Base-by-base conservation (phyloP, 768 basidiomycete species). In the Boletus rubroflammeus region DNA sequence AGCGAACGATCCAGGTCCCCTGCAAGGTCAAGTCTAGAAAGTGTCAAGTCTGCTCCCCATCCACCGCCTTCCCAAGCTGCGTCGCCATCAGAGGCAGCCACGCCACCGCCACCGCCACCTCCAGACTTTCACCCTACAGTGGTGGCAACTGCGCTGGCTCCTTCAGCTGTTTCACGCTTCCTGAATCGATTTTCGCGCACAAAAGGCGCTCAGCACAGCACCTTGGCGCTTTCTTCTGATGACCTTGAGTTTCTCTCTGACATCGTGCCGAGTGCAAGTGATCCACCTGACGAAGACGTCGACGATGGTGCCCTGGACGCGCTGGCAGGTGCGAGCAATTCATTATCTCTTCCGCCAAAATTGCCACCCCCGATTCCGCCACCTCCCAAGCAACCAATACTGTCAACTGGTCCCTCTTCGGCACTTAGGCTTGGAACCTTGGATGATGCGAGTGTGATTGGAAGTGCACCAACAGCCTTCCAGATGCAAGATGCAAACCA, bases 201-300 rank as follows among this genome's bases (percentile, higher is more conserved):
- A 26, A 76, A 72, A 44, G 57, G 65, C 26, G 53, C 73, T 45
- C 70, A 73, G 31, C 75, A 75, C 44, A 78, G 77, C 47, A 83
- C 87, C 29, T 67, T 94, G 32, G 80, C 90, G 13, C 76, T 95
- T 17, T 90, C 90, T 15, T 75, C 81, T 1, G 84, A 90, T 54
- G 93, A 96, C 66, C 76, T 96, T 28, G 86, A 91, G 59, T 94
- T 88, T 65, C 76, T 96, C 19, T 82, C 81, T 32, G 88, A 85
- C 66, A 76, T 74, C 51, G 86, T 81, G 10, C 85, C 86, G 4
- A 80, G 78, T 57, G 77, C 76, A 11, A 66, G 60, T 46, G 81
- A 82, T 52, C 76, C 72, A 15, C 56, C 57, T 15, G 69, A 70
- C 5, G 71, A 72, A 19, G 65, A 70, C 17, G 69, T 72, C 29